phyloP scores from a whole-genome alignment of 2,329 filamentous ascomycete genomes.

The Hypoxylon sp. region DNA sequence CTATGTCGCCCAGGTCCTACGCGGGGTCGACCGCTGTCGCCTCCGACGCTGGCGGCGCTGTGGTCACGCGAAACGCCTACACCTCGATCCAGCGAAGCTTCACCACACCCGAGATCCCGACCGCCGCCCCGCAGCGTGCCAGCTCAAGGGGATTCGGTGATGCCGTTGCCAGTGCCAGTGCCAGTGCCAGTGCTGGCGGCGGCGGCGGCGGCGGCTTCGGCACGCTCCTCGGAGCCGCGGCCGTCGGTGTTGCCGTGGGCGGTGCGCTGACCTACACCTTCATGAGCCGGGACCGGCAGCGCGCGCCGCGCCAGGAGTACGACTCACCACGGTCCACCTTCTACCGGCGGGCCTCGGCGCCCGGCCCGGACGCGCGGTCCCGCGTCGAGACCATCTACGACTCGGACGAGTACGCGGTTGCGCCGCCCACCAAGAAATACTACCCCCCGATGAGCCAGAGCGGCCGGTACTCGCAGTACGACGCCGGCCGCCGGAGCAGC shows the following conservation, averaged over 20 bases:
- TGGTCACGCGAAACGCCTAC: conserved; percentile 38
- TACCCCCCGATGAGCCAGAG: conserved; percentile 49
- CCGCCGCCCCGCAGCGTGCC: conserved; percentile 42
- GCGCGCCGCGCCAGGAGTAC: conserved; percentile 51
- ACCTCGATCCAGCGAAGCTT: conserved; percentile 45
- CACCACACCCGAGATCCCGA: conserved; percentile 49
- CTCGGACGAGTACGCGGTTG: conserved; percentile 32
- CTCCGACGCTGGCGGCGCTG: conserved; percentile 25
- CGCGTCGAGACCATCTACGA: conserved; percentile 36
- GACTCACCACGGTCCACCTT: conserved; percentile 48
- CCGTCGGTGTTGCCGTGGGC: conserved; percentile 75
- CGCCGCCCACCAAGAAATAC: conserved; percentile 33
- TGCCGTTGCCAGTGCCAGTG: too few species aligned
- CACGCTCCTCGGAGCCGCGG: conserved; percentile 71
- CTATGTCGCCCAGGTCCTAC: conserved; percentile 46
- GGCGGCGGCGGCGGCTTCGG: conserved; percentile 66
- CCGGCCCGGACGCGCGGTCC: conserved; percentile 47
- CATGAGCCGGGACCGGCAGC: conserved; percentile 63
- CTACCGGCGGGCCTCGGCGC: conserved; percentile 56
- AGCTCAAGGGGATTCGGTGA: conserved; percentile 39
- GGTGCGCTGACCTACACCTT: conserved; percentile 72
- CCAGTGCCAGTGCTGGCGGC: too few species aligned
- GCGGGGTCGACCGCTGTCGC: conserved; percentile 44
- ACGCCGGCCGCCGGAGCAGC: conserved; percentile 38
- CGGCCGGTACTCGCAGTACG: conserved; percentile 48